phyloP scores from a whole-genome alignment of 306 rosid genomes.

The Malus sieversii region DNA sequence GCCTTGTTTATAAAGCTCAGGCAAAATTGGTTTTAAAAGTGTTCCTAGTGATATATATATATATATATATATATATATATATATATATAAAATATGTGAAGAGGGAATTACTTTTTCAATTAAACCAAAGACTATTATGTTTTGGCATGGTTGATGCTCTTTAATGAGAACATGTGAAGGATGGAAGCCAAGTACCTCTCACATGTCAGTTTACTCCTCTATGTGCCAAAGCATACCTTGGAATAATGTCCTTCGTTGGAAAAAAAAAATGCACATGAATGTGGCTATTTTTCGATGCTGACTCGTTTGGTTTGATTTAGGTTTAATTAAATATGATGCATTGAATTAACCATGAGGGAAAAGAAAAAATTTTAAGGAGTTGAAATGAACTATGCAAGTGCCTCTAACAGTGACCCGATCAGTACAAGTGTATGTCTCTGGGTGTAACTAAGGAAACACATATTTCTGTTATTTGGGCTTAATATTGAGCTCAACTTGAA shows the following conservation, averaged over 20 bases:
- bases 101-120: no score
- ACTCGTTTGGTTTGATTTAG: background rate
- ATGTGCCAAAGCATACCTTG: background rate
- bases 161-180: background rate
- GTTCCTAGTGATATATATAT: no score
- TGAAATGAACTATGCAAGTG: background rate
- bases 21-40: no score
- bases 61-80: no score
- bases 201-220: background rate
- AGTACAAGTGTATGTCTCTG: background rate
- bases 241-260: background rate
- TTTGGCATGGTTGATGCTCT: background rate
- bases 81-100: no score
- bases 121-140: background rate
- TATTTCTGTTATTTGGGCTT: background rate
- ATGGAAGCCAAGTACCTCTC: background rate
- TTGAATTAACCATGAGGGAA: background rate
- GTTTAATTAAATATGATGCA: background rate
- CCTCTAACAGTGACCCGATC: background rate
- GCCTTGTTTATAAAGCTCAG: no score
- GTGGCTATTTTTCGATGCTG: background rate
- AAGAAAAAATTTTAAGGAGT: background rate
- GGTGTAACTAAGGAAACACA: background rate
- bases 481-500: background rate
- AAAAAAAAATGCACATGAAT: background rate